Percentiles rank a stretch among this genome's conserved stretches.
Conservation (phyloP, 371 early-diverging fungal genomes). For the Conidiobolus incongruus region DNA sequence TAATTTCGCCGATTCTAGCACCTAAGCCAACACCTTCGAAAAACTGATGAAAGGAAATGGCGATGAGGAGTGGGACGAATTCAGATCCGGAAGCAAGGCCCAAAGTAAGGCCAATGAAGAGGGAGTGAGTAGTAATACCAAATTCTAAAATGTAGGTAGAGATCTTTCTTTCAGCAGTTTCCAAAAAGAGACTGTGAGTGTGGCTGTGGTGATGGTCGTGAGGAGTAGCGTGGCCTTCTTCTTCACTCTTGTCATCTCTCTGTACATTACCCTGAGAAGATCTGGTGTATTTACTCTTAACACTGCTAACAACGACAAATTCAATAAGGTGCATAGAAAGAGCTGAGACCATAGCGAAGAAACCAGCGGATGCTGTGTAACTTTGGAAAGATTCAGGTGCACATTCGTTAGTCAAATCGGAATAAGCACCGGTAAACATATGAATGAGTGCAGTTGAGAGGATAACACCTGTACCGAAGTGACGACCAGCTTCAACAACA, state of each 20-base stretch:
- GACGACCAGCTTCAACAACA: constrained; percentile 14
- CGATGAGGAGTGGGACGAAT: constrained; percentile 46
- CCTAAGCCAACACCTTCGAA: constrained; percentile 77
- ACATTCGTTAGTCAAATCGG: constrained; percentile 17
- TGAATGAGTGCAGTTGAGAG: constrained; percentile 59
- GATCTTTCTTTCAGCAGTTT: neutral
- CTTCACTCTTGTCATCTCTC: constrained; percentile 1
- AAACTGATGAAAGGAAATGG: constrained; percentile 74
- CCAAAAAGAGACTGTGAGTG: neutral
- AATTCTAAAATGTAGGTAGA: constrained; percentile 37
- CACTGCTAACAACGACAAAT: constrained; percentile 7
- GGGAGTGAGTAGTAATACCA: constrained; percentile 71
- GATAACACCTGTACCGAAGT: constrained; percentile 57
- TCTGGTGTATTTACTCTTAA: too few species aligned
- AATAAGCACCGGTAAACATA: constrained; percentile 18
- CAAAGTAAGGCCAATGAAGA: constrained; percentile 65
- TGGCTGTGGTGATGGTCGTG: constrained; percentile 1
- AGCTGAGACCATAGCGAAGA: constrained; percentile 26
- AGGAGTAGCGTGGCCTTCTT: constrained; percentile 7
- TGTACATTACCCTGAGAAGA: neutral
- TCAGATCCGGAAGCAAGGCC: constrained; percentile 34
- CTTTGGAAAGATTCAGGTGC: constrained; percentile 11
- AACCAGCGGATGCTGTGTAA: constrained; percentile 20
- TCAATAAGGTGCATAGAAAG: constrained; percentile 12
- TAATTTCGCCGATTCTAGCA: constrained; percentile 33